Base-by-base conservation (phyloP, 2,329 filamentous ascomycete genomes). In the Penicillium sp. region DNA sequence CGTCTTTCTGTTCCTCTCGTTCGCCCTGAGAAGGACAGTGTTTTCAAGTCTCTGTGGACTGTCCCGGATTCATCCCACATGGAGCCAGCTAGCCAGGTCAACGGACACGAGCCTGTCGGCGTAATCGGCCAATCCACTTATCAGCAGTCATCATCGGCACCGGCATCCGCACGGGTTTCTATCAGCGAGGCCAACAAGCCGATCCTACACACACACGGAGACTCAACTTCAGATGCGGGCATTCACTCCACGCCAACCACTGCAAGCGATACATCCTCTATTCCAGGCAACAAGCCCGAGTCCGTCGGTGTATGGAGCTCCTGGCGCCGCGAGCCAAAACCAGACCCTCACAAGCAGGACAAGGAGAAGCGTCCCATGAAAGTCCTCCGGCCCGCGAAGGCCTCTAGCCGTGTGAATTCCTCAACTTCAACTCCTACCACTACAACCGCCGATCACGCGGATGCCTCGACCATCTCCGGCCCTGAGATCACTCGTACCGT, bases 1-100 rank as follows among this genome's bases (percentile, higher is more conserved):
- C 94, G 93, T 67, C 79, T 97, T 11, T 92, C 90, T 14, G 88
- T 99, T 29, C 94, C 94, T 2, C 89, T 99, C 62, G 92, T 96
- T 36, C 86, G 94, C 24, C 94, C 94, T 0, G 94, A 97, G 72
- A 88, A 96, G 65, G 91, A 96, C 52, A 81, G 79, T 3, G 76
- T 86, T 0, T 97, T 95, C 77, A 94, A 89, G 65, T 84, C 87
- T 63, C 81, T 97, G 45, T 85, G 79, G 64, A 92, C 89, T 1
- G 80, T 81, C 37, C 65, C 75, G 2, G 60, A 68, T 44, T 45
- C 43, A 14, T 28, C 59, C 9, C 56, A 55, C 18, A 33, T 52
- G 42, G 53, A 48, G 7, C 16, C 39, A 7, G 23, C 10, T 13
- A 52, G 56, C n/a, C 52, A 56, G 14, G 49, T 49, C 5, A 68